These are phyloP conservation scores for Zymoseptoria crescenta DNA, from an alignment of 2,329 filamentous ascomycete genomes.

Conservation along the genomic window DNA sequence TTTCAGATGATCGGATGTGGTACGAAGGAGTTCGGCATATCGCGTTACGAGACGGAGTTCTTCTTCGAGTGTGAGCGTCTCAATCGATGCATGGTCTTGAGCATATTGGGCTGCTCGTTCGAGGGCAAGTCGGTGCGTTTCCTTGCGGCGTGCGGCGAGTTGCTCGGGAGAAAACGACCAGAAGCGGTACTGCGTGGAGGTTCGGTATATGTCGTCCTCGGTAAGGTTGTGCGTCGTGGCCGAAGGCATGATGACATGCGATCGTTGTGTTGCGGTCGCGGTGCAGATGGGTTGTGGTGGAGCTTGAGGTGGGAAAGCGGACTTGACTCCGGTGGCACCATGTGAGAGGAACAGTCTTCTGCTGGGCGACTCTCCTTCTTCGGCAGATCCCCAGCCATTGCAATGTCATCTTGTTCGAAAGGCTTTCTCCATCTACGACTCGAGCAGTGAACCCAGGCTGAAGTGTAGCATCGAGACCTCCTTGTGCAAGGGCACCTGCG, in stretches of 20 bases:
- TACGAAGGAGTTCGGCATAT: slow-evolving; percentile 51
- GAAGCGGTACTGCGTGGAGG: slow-evolving; percentile 80
- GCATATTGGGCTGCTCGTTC: slow-evolving; percentile 53
- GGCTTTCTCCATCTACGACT: no score
- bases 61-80: slow-evolving; percentile 75
- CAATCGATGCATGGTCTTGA: slow-evolving; percentile 44
- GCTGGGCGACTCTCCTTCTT: not conserved
- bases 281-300: not conserved
- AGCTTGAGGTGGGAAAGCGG: not conserved
- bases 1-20: slow-evolving; percentile 51
- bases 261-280: not conserved
- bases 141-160: slow-evolving; percentile 62
- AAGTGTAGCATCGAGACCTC: not conserved
- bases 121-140: slow-evolving; percentile 72
- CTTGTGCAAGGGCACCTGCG: not conserved
- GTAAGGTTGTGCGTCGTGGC: slow-evolving; percentile 42
- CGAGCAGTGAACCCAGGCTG: not conserved
- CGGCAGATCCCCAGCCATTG: not conserved
- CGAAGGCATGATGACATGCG: not conserved
- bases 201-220: slow-evolving; percentile 85
- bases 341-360: no score
- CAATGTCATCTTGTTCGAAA: not conserved
- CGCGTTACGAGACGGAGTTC: slow-evolving; percentile 74
- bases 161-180: slow-evolving; percentile 82
- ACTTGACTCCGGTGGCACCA: not conserved